A percentile compares a stretch with the other conserved stretches of the same genome.
phyloP scores from a whole-genome alignment of 2,329 filamentous ascomycete species.

The Cladosporium sphaerospermum region DNA sequence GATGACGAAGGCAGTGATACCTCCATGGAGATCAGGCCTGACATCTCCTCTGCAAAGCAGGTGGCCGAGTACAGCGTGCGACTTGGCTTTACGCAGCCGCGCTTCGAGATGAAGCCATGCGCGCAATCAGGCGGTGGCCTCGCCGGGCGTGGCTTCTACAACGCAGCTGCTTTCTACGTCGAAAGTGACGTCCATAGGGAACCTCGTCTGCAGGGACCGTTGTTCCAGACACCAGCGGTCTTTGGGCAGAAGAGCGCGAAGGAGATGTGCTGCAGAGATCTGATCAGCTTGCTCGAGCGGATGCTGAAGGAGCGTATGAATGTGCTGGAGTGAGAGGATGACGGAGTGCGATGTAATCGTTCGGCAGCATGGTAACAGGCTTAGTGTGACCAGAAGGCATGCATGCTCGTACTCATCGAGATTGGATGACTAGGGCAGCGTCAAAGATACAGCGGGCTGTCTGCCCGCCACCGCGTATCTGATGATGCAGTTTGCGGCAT shows the following conservation, averaged over 20 bases:
- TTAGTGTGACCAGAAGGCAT: too few relatives aligned
- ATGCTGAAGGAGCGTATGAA: constrained; percentile 18
- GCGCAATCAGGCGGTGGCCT: constrained; percentile 8
- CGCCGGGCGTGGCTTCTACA: constrained; percentile 27
- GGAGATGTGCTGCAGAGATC: constrained; percentile 41
- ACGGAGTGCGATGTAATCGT: too few relatives aligned
- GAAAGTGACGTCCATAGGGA: constrained; percentile 16
- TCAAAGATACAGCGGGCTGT: too few relatives aligned
- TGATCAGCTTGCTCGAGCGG: constrained; percentile 34
- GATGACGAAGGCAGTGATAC: constrained; percentile 3
- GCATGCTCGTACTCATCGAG: too few relatives aligned
- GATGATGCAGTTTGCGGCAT: too few relatives aligned
- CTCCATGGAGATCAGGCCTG: neutral
- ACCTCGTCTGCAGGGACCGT: constrained; percentile 27
- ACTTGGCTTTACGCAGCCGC: constrained; percentile 22
- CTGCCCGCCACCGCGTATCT: too few relatives aligned
- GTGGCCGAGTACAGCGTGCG: constrained; percentile 18
- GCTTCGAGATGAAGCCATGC: constrained; percentile 16
- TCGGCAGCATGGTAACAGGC: too few relatives aligned
- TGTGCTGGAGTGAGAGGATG: neutral
- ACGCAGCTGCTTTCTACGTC: constrained; percentile 32
- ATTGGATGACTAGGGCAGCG: too few relatives aligned
- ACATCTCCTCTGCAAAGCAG: constrained; percentile 11
- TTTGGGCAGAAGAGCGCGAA: constrained; percentile 46
- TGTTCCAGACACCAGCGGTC: constrained; percentile 39